Conservation (phyloP, 2,329 filamentous ascomycete genomes). For the Grosmannia huntii region DNA sequence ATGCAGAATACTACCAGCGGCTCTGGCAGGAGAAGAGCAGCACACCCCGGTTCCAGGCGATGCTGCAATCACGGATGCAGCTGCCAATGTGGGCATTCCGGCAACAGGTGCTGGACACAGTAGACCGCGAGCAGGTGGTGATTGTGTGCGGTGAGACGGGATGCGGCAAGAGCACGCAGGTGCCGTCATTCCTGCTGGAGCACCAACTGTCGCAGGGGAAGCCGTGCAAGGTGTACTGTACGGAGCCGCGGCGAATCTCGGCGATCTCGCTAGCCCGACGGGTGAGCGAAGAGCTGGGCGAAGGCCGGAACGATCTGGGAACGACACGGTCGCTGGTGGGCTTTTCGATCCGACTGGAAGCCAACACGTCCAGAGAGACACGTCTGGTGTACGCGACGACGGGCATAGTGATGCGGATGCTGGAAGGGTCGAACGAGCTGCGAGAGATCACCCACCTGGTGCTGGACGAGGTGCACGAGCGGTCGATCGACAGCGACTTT, state of each 20-base stretch:
- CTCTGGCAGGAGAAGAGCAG: constrained; percentile 48
- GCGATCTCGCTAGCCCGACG: constrained; percentile 86
- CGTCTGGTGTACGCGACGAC: constrained; percentile 80
- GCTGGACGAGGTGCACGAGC: constrained; percentile 95
- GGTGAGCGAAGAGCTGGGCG: constrained; percentile 89
- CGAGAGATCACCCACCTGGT: constrained; percentile 85
- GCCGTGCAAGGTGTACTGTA: constrained; percentile 86
- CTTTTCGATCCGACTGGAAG: constrained; percentile 87
- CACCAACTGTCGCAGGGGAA: constrained; percentile 71
- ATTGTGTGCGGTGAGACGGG: constrained; percentile 96
- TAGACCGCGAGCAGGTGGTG: constrained; percentile 71
- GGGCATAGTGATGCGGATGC: constrained; percentile 94
- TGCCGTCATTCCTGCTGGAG: constrained; percentile 88
- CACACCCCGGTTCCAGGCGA: constrained; percentile 55
- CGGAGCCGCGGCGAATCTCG: constrained; percentile 88
- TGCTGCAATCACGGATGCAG: constrained; percentile 66
- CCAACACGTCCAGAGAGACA: constrained; percentile 70
- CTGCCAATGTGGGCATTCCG: constrained; percentile 85
- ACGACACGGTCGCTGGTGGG: constrained; percentile 76
- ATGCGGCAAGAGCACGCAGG: constrained; percentile 93
- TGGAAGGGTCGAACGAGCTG: constrained; percentile 78
- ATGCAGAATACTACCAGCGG: constrained; percentile 35
- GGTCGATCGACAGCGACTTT: constrained; percentile 94
- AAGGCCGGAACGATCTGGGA: constrained; percentile 69
- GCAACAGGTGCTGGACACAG: constrained; percentile 60